These are phyloP conservation scores for Takakia lepidozioides DNA, from an alignment of 225 moss, liverwort and hornwort species.

Conservation along the genomic window DNA sequence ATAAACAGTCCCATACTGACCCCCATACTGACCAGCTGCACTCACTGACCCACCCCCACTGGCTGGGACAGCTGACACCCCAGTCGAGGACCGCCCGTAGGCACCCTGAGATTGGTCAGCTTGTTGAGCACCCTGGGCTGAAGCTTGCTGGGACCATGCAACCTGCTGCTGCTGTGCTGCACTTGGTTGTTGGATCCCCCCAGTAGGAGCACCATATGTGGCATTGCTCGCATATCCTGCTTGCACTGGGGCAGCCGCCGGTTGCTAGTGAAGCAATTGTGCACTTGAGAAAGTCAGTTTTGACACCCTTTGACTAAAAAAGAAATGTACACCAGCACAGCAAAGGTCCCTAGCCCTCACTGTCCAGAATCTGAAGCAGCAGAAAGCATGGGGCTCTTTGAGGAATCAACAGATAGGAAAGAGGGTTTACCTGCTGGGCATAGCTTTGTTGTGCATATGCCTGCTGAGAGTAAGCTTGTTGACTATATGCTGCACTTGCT, in stretches of 20 bases:
- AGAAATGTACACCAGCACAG: not conserved
- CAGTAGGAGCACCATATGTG: conserved; percentile 67
- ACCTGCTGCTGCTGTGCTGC: conserved; percentile 77
- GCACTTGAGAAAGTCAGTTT: not conserved
- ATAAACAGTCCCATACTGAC: conserved; percentile 92
- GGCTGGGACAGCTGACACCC: conserved; percentile 72
- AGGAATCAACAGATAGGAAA: not conserved
- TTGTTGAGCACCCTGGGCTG: conserved; percentile 74
- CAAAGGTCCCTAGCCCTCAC: not conserved
- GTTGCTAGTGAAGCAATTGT: conserved; percentile 27
- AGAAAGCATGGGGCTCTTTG: not conserved
- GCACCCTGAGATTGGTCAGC: conserved; percentile 76
- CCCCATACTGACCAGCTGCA: conserved; percentile 81
- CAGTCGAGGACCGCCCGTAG: conserved; percentile 79
- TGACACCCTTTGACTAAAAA: not conserved
- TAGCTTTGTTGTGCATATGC: conserved; percentile 69
- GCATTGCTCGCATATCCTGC: conserved; percentile 60
- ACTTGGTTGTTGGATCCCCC: conserved; percentile 64
- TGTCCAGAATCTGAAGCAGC: not conserved
- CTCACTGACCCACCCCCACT: conserved; percentile 77
- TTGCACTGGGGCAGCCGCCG: conserved; percentile 51
- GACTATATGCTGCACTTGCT: conserved; percentile 83
- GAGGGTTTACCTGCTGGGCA: conserved; percentile 44
- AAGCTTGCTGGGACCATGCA: conserved; percentile 95
- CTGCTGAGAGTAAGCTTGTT: conserved; percentile 71